Evolutionary conservation across 2,329 filamentous ascomycete genomes (phyloP).

Genomic region (Grosmannia huntii): DNA sequence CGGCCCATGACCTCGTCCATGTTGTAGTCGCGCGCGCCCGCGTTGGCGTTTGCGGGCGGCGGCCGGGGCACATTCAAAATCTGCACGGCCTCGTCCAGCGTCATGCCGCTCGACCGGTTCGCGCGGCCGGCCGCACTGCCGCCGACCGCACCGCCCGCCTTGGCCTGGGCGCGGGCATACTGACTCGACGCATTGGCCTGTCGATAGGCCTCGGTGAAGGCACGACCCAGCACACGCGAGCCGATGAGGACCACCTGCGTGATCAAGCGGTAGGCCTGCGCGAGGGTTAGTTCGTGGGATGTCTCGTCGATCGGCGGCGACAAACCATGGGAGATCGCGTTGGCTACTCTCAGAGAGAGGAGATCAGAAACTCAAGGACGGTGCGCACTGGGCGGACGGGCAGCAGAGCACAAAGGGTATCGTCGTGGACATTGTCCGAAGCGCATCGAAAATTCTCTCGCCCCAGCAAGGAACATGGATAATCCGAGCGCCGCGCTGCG

Average conservation of each 20-base stretch:
- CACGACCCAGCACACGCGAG: constrained; percentile 80
- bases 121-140: constrained; percentile 28
- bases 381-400: background rate
- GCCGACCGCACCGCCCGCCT: constrained; percentile 39
- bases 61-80: constrained; percentile 85
- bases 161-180: constrained; percentile 63
- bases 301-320: too few species aligned
- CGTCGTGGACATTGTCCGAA: background rate
- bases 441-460: constrained; percentile 3
- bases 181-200: constrained; percentile 81
- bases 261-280: constrained; percentile 87
- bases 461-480: too few species aligned
- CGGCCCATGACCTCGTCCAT: constrained; percentile 68
- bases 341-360: too few species aligned
- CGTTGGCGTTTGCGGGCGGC: constrained; percentile 43
- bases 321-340: too few species aligned
- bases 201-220: constrained; percentile 88
- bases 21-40: constrained; percentile 27
- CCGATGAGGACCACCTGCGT: constrained; percentile 86
- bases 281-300: background rate
- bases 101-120: constrained; percentile 56
- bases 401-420: background rate
- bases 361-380: too few species aligned
- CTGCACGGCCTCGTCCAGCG: constrained; percentile 91
- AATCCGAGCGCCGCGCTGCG: too few species aligned